Base-by-base conservation (phyloP, 2,329 filamentous ascomycete genomes). In the Curvularia hawaiiensis region DNA sequence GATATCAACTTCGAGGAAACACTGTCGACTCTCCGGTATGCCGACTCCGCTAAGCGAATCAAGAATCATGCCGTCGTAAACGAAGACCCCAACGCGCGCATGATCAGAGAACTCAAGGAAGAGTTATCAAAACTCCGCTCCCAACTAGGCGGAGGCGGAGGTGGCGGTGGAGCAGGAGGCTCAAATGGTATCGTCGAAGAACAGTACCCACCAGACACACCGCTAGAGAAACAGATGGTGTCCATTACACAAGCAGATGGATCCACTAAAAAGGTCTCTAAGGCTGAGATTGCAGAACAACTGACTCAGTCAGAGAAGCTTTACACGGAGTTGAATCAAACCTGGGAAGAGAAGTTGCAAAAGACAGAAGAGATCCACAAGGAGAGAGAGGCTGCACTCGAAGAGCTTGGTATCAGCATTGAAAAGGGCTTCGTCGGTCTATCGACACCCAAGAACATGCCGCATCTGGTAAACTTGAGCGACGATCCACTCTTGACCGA, bases 1-100 rank as follows among this genome's bases (percentile, higher is more conserved):
- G 95, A 99, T 78, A 98, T 98, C 80, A 99, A 99, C 78, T 98
- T 96, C 73, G 95, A 99, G 65, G 95, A 99, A 78, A 99, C 96
- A 0, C 83, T 99, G 18, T 95, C 93, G 74, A 99, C 95, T 0
- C 83, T 99, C 28, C 88, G 96, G 71, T 99, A 99, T 77, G 95
- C 96, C 54, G 94, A 99, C 74, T 97, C 92, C 8, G 95, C 95
- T 26, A 99, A 99, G 80, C 88, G 95, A 69, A 99, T 99, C 84
- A 98, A 98, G 91, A 99, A 99, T 80, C 95, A 99, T 77, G 95
- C 95, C 56, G 95, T 99, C 50, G 90, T 99, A 77, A 99, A 99
- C 80, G 95, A 99, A 77, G 95, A 99, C 78, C 94, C 95, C 46
- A 99, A 99, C 74, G 95, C 95, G 59, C 90, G 95, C 68, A 99